Evolutionary conservation across 148 eudicot genomes (phyloP), one percentile per base, ranked within the genome.

Genomic region (Diospyros kaki): DNA sequence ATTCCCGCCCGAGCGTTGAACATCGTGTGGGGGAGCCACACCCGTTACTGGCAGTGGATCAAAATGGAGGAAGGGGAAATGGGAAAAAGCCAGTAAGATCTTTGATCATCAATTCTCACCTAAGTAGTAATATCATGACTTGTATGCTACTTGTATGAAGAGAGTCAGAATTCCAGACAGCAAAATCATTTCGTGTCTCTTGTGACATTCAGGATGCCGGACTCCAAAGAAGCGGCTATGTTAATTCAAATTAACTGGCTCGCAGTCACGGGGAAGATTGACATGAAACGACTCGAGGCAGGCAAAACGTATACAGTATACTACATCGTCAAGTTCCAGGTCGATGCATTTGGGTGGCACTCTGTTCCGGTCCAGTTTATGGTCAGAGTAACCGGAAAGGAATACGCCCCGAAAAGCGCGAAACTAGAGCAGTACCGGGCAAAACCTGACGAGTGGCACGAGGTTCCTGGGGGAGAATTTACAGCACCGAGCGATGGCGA

Each of bases 311-410:
- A 64, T 17, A 11, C n/a, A 41, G 13, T 64, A 41, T 42, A 3
- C 17, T 64, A 64, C 14, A 14, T 64, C 1, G 43, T 64, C 2
- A 64, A 64, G 68, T 64, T 64, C 68, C 45, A 50, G 17, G 68
- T 7, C 4, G 68, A 64, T 64, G 68, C 68, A 14, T 64, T 64
- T 14, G 68, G 68, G 8, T 64, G 68, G 68, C 68, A 64, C 17
- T 64, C 68, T 3, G 68, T 39, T 41, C 68, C 68, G 50, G 5
- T 64, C 48, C 41, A 64, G 50, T 64, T 64, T 50, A 64, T 5
- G 69, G 52, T 66, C 18, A 44, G 52, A 66, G 10, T 66, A 0
- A 7, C 43, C 4, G 69, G 69, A 44, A 10, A 66, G 44, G 52
- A 66, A 14, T 14, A 51, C 2, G 52, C 38, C 38, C 38, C 6